Evolutionary conservation across 148 eudicot species (phyloP).

Genomic region (Beta vulgaris): DNA sequence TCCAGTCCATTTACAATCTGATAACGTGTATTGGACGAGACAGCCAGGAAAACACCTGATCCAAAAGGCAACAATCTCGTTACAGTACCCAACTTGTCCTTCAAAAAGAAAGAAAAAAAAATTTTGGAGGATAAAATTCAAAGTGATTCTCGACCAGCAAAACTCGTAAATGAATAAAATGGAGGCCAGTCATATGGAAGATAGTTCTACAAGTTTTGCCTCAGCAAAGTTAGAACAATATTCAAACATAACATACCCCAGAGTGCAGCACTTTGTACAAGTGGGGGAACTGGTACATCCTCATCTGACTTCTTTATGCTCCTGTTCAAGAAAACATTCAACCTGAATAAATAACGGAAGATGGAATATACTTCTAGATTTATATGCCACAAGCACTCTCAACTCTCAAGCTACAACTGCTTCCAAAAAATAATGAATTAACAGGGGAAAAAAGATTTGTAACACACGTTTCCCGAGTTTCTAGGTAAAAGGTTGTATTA

Average conservation of each 20-base stretch:
- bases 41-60: slow-evolving; percentile 80
- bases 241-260: slow-evolving; percentile 58
- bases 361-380: neutral
- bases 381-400: neutral
- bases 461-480: neutral
- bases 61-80: neutral
- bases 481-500: neutral
- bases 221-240: neutral
- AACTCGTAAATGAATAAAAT: neutral
- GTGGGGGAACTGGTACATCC: slow-evolving; percentile 68
- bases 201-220: neutral
- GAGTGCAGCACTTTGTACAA: slow-evolving; percentile 66
- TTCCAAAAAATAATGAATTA: no score
- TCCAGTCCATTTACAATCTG: slow-evolving; percentile 80
- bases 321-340: slow-evolving; percentile 30
- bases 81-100: no score
- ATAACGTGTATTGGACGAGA: slow-evolving; percentile 84
- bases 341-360: neutral
- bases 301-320: slow-evolving; percentile 65
- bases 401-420: no score
- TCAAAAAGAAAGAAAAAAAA: no score
- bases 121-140: no score
- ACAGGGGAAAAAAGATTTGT: no score
- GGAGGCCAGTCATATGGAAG: neutral
- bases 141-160: neutral